Base-by-base conservation (phyloP, 2,329 filamentous ascomycete species). In the Venturia asperata region DNA sequence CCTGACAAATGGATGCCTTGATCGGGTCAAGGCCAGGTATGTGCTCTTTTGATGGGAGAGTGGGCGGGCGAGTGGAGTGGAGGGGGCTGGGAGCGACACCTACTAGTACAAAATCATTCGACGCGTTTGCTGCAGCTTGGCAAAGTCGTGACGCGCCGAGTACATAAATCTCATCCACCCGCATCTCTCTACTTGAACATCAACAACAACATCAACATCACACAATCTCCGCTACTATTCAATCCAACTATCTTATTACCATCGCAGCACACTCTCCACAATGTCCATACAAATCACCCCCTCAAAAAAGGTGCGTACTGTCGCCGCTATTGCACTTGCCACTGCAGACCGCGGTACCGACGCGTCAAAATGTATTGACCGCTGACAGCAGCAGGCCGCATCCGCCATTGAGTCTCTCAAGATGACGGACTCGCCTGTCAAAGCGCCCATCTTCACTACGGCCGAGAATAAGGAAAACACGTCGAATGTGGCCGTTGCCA, bases 341-440 rank as follows among this genome's bases (percentile, higher is more conserved):
- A 71, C 72, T 75, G 72, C 71, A 74, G 70, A 69, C 69, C 68
- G 68, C 69, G 73, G 66, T 74, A 72, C 71, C 74, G 68, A 71
- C 74, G 72, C 68, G 66, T 68, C 71, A 72, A 71, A 72, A 75
- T 67, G 68, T 76, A 77, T 77, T 78, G 72, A 79, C 74, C 68
- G 65, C 66, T 68, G 52, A 49, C 47, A 66, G 61, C 62, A 60
- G 69, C 75, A 97, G 93, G 89, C 89, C 81, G 90, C 92, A 73
- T 87, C 90, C 73, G 91, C 87, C 72, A 88, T 97, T 74, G 87
- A 94, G 78, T 86, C 85, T 71, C 84, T 97, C 77, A 95, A 93
- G 80, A 95, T 97, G 86, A 81, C 76, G 69, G 90, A 95, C 71
- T 94, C 91, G 0, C 92, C 92, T 58, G 80, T 89, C 69, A 96